These are phyloP conservation scores for Fragaria iinumae DNA, from an alignment of 306 rosid genomes.

Conservation along the genomic window DNA sequence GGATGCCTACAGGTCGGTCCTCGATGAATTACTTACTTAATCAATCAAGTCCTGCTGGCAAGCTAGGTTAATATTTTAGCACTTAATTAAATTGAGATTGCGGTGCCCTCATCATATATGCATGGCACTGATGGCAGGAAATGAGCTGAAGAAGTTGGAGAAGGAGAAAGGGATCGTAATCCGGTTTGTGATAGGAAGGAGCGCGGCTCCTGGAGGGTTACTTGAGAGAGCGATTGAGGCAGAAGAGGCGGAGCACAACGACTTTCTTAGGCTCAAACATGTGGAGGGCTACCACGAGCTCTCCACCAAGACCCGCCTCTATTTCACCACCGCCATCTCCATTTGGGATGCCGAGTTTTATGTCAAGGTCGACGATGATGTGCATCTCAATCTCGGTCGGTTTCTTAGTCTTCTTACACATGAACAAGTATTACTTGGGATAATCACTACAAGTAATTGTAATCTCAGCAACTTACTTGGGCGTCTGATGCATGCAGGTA, in stretches of 20 bases:
- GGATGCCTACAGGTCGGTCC: constrained; percentile 70
- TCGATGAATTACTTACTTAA: too few species aligned
- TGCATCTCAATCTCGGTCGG: constrained; percentile 73
- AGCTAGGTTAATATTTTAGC: not conserved
- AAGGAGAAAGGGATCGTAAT: constrained; percentile 77
- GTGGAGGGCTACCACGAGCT: constrained; percentile 84
- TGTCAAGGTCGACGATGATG: constrained; percentile 88
- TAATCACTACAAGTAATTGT: not conserved
- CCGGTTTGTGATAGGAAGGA: constrained; percentile 87
- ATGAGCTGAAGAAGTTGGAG: constrained; percentile 53
- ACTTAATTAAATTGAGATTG: not conserved
- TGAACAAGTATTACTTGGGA: not conserved
- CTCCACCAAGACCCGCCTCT: constrained; percentile 81
- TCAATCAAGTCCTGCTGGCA: not conserved
- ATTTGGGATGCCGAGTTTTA: constrained; percentile 84
- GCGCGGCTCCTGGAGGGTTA: constrained; percentile 53
- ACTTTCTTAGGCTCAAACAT: constrained; percentile 71
- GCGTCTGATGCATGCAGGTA: constrained; percentile 32
- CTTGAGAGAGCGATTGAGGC: constrained; percentile 70
- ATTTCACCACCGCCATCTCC: constrained; percentile 63
- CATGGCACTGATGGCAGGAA: constrained; percentile 36
- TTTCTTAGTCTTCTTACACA: too few species aligned
- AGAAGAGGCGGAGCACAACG: constrained; percentile 65
- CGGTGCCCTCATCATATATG: too few species aligned
- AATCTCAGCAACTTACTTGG: not conserved